Base-by-base conservation (phyloP, 345 rosid genomes). In the Hibiscus trionum region DNA sequence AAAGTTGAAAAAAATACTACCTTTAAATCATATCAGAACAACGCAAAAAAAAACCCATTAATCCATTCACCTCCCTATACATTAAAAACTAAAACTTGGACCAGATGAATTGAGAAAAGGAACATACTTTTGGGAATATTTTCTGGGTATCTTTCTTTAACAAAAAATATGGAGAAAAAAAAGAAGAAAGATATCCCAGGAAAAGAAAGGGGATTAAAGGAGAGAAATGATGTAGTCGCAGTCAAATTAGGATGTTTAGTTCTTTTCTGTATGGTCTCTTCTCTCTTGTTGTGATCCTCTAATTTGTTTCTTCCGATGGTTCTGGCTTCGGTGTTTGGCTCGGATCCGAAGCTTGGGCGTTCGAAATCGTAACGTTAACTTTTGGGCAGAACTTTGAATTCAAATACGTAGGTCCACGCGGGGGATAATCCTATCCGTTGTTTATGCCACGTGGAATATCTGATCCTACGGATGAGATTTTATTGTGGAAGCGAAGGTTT, bases 341-440 rank as follows among this genome's bases (percentile, higher is more conserved):
- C 31, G 80, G 70, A 15, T n/a, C 55, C 70, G 46, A 64, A 50
- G 52, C 73, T 59, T 0, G 7, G 44, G 46, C 3, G 35, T n/a
- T 12, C 16, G 42, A 26, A 66, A 73, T 64, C 42, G 70, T 76
- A 80, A 76, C 82, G 82, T 76, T 80, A 73, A 65, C 33, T 63
- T 74, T 61, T 8, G 5, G 17, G 19, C 37, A 2, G 47, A 7
- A 52, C 50, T 77, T 80, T 73, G 80, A 80, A 80, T 80, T 80
- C 76, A 76, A 80, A 80, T 52, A 2, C 3, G 68, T 69, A 49
- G 60, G 71, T 61, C 33, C 73, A 58, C 49, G 64, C 24, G 66
- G 39, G 39, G 55, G 73, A 15, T 52, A 50, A 73, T 61, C 70
- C 2, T 26, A 17, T 15, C 66, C 75, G 77, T 76, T 14, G 6